These are phyloP conservation scores for Firmiana major DNA, from an alignment of 345 rosid genomes.

Conservation along the genomic window DNA sequence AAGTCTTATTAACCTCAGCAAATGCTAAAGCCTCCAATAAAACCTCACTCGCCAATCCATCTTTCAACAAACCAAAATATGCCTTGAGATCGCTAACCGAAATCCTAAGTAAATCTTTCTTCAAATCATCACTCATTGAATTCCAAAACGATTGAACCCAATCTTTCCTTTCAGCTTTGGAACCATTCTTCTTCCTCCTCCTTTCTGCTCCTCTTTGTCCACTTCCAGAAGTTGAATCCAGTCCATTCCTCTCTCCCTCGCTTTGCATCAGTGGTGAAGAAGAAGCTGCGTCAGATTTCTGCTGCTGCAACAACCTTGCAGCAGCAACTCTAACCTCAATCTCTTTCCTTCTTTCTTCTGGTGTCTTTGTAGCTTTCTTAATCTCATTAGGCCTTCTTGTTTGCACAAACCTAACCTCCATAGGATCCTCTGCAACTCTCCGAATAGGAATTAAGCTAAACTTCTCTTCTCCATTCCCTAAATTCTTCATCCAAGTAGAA, in stretches of 20 bases:
- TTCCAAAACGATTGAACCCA: slow-evolving; percentile 67
- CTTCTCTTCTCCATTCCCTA: slow-evolving; percentile 84
- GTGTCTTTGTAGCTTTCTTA: slow-evolving; percentile 85
- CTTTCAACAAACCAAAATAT: slow-evolving; percentile 57
- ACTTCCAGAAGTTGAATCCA: slow-evolving; percentile 37
- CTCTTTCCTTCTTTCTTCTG: slow-evolving; percentile 89
- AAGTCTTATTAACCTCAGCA: slow-evolving; percentile 53
- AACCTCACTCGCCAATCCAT: slow-evolving; percentile 50
- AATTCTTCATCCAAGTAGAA: slow-evolving; percentile 78
- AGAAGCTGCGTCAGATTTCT: slow-evolving; percentile 51
- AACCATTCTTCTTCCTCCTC: slow-evolving; percentile 64
- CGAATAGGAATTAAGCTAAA: slow-evolving; percentile 67
- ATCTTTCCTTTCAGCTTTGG: slow-evolving; percentile 59
- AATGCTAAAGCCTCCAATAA: slow-evolving; percentile 60
- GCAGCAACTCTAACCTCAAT: slow-evolving; percentile 97
- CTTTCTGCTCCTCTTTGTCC: slow-evolving; percentile 64
- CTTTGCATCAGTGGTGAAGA: slow-evolving; percentile 22
- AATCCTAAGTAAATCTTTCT: slow-evolving; percentile 60
- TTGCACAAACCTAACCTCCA: slow-evolving; percentile 73
- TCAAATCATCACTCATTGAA: slow-evolving; percentile 52
- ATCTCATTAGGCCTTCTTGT: slow-evolving; percentile 87
- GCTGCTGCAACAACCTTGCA: slow-evolving; percentile 83
- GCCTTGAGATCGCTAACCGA: slow-evolving; percentile 55
- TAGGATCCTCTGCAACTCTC: slow-evolving; percentile 78
- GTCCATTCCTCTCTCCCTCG: slow-evolving; percentile 43